A percentile compares a stretch with the other conserved stretches of the same genome.
These are phyloP conservation scores for Mallotus japonicus DNA, from an alignment of 441 rosid species.

Conservation along the genomic window DNA sequence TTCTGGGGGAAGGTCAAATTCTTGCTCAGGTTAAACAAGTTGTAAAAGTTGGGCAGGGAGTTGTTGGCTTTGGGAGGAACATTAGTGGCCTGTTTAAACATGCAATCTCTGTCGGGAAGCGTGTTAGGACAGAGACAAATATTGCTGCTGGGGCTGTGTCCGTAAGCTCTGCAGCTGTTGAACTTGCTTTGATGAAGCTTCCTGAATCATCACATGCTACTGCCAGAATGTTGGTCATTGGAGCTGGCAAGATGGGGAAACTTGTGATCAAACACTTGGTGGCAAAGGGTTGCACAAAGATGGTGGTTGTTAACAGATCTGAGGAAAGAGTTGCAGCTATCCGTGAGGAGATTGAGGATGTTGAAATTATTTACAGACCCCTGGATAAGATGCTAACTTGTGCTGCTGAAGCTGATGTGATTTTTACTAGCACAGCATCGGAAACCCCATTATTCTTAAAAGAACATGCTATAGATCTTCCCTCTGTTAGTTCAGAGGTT, in stretches of 20 bases:
- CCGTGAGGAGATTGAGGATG: constrained; percentile 59
- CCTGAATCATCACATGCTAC: constrained; percentile 54
- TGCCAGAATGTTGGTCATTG: constrained; percentile 78
- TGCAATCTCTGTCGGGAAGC: constrained; percentile 88
- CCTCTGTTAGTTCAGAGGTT: constrained; percentile 50
- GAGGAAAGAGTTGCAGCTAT: constrained; percentile 78
- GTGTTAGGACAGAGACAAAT: constrained; percentile 88
- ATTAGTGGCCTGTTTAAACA: constrained; percentile 87
- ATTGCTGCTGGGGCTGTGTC: constrained; percentile 94
- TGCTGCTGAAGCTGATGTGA: constrained; percentile 81
- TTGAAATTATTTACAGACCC: constrained; percentile 67
- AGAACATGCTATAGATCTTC: constrained; percentile 61
- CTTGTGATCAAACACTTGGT: constrained; percentile 92
- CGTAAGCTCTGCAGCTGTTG: constrained; percentile 94
- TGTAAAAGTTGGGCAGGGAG: constrained; percentile 85
- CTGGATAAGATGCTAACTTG: constrained; percentile 60
- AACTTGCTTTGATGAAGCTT: constrained; percentile 82
- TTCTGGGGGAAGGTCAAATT: constrained; percentile 94
- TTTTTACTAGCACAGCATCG: constrained; percentile 92
- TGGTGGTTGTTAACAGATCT: constrained; percentile 80
- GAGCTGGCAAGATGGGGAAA: constrained; percentile 99
- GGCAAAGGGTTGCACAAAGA: constrained; percentile 82
- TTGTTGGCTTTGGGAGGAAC: constrained; percentile 86
- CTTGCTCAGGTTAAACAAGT: constrained; percentile 98
- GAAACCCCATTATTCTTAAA: constrained; percentile 67